Base-by-base conservation (phyloP, 768 basidiomycete species). In the Psilocybe cubensis region DNA sequence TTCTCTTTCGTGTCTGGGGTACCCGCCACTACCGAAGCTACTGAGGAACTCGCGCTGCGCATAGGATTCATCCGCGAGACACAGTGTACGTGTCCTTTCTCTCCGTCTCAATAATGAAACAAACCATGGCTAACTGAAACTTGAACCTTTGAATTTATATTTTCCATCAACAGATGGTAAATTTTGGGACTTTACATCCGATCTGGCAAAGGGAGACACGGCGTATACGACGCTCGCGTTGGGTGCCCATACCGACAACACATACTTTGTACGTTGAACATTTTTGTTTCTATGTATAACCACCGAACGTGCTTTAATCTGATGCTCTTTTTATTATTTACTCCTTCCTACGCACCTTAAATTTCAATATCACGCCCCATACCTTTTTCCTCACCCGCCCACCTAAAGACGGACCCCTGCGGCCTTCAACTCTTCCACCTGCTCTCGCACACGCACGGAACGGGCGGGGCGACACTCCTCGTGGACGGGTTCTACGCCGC, bases 381-480 rank as follows among this genome's bases (percentile, higher is more conserved):
- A n/a, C n/a, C n/a, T n/a, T n/a, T n/a, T n/a, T n/a, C n/a, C 9
- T 25, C 17, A 47, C 9, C 45, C n/a, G 21, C 17, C 47, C n/a
- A 28, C 35, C 61, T 14, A 17, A 45, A 94, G 91, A 96, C 91
- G 23, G 93, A 98, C 70, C 96, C 96, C 3, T 91, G 90, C 55
- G 96, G 96, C n/a, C 77, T 98, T 11, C 97, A 99, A 66, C 77
- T 97, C 44, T 98, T 98, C 76, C 97, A 99, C 72, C 81, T 98
- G 42, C 85, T 98, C 33, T 91, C 90, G 0, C 86, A 92, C 69
- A 83, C 87, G 2, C 84, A 86, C 1, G 94, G 94, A 18, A 78
- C 80, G 12, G 96, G 96, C 1, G 96, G 96, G 14, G 80, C 87
- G 3, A 92, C 92, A 3, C 81, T 98, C n/a, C 87, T 98, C 41